Percentiles rank a stretch among this genome's conserved stretches.
Evolutionary conservation across 2,329 filamentous ascomycete species (phyloP).

Genomic region (Hypoxylon sp.): DNA sequence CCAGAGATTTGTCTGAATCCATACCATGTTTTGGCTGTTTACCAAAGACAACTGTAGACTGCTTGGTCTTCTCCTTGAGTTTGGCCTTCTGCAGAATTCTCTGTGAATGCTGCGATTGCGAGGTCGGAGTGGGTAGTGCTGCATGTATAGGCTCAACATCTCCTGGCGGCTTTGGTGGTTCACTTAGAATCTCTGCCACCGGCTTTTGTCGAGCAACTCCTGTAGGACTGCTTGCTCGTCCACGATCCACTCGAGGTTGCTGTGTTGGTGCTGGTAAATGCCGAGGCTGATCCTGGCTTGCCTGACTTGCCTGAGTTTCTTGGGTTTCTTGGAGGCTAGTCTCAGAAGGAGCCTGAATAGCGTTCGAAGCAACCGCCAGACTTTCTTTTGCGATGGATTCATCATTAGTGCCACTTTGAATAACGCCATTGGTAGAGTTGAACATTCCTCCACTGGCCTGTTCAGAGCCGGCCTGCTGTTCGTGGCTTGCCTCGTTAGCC

Average conservation of each 20-base stretch:
- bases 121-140: constrained; percentile 52
- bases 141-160: constrained; percentile 44
- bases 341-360: constrained; percentile 22
- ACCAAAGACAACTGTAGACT: constrained; percentile 84
- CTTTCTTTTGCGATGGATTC: constrained; percentile 22
- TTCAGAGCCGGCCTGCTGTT: constrained; percentile 18
- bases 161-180: constrained; percentile 41
- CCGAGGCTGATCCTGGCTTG: not conserved
- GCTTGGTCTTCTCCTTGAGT: constrained; percentile 73
- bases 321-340: not conserved
- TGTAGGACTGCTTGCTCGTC: constrained; percentile 50
- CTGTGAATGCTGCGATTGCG: constrained; percentile 49
- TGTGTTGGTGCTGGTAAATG: constrained; percentile 17
- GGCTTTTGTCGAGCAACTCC: constrained; percentile 53
- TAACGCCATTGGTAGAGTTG: constrained; percentile 4
- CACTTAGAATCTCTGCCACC: constrained; percentile 53
- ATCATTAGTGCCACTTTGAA: not conserved
- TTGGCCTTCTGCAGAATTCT: constrained; percentile 65
- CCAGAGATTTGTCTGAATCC: constrained; percentile 61
- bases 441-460: not conserved
- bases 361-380: constrained; percentile 14
- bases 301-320: not conserved
- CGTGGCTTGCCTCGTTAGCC: constrained; percentile 7
- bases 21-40: constrained; percentile 70
- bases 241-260: constrained; percentile 18